Base-by-base conservation (phyloP, 306 rosid species). In the Quercus bicolor region DNA sequence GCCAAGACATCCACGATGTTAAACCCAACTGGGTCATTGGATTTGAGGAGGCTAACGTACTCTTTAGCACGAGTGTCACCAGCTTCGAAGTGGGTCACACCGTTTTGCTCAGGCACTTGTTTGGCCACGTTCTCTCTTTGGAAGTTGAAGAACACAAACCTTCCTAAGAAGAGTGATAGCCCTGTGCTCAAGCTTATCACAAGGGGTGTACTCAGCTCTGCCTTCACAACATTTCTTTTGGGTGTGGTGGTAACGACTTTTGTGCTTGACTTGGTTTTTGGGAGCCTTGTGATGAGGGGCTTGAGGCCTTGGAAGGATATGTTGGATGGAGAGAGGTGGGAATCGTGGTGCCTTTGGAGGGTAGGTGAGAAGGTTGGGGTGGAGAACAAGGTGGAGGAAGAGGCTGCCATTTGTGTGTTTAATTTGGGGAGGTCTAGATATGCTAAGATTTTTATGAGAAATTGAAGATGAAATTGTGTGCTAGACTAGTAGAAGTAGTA, bases 111-210 rank as follows among this genome's bases (percentile, higher is more conserved):
- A 20, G 99, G 99, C 69, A 95, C 99, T 77, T 95, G 99, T 28
- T 95, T 95, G n/a, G 97, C 92, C 73, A 93, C 94, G 70, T 95
- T 95, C 81, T 93, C 98, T 72, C 99, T 92, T 86, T 95, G 99
- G 85, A 95, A 95, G 85, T 91, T 95, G 97, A 93, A 95, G 89
- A 95, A 95, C 20, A 95, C 99, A 70, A 95, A 95, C 86, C 99
- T 88, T 5, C 99, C 99, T 57, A 93, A 65, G 87, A 95, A 95
- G 5, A 95, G 85, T 2, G 99, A 93, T 0, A 95, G 79, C 1
- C 99, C 99, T 0, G 99, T 93, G 97, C 99, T 95, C n/a, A 95
- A 86, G 88, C 98, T 95, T 71, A 95, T 95, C 12, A 95, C 99
- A 71, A 93, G 70, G 1, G 98, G 10, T 43, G 97, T 26, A 77